A percentile compares a stretch with the other conserved stretches of the same genome.
These are phyloP conservation scores for Coemansia sp. DNA, from an alignment of 192 early-diverging fungal species.

Conservation along the genomic window DNA sequence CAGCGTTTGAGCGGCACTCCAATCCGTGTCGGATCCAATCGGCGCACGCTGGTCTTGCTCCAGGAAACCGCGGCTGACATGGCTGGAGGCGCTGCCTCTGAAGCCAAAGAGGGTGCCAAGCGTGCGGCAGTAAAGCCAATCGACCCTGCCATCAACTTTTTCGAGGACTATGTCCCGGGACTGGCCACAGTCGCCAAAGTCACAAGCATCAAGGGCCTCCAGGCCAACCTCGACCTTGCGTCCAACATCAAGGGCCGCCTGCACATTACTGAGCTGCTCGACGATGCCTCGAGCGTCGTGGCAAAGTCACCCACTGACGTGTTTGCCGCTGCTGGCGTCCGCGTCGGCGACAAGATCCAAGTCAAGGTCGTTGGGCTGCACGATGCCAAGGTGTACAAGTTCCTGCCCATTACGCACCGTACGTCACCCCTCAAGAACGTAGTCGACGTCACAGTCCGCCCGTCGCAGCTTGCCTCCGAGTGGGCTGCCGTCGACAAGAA, in stretches of 20 bases:
- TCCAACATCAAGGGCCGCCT: constrained; percentile 70
- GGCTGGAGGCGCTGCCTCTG: neutral
- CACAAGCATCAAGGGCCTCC: constrained; percentile 49
- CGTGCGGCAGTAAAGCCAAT: constrained; percentile 38
- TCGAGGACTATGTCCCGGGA: constrained; percentile 55
- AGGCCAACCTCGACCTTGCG: constrained; percentile 65
- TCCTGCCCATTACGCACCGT: constrained; percentile 63
- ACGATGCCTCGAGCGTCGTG: constrained; percentile 38
- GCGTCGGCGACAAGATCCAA: constrained; percentile 37
- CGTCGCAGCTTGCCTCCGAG: constrained; percentile 47
- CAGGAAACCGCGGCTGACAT: neutral
- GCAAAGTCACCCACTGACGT: constrained; percentile 23
- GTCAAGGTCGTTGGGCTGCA: constrained; percentile 69
- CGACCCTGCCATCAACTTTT: constrained; percentile 43
- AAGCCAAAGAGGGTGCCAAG: constrained; percentile 3
- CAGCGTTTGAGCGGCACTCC: constrained; percentile 53
- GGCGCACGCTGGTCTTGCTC: constrained; percentile 38
- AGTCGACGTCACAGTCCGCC: constrained; percentile 60
- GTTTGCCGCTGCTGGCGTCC: constrained; percentile 35
- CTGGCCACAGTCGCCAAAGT: constrained; percentile 43
- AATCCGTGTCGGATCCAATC: constrained; percentile 35
- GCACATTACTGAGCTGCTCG: constrained; percentile 68
- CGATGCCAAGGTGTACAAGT: constrained; percentile 61
- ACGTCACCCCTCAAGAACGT: constrained; percentile 49
- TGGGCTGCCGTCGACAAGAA: constrained; percentile 5